These are phyloP conservation scores for Aspergillus ellipticus DNA, from an alignment of 495 filamentous ascomycete genomes.

Conservation along the genomic window DNA sequence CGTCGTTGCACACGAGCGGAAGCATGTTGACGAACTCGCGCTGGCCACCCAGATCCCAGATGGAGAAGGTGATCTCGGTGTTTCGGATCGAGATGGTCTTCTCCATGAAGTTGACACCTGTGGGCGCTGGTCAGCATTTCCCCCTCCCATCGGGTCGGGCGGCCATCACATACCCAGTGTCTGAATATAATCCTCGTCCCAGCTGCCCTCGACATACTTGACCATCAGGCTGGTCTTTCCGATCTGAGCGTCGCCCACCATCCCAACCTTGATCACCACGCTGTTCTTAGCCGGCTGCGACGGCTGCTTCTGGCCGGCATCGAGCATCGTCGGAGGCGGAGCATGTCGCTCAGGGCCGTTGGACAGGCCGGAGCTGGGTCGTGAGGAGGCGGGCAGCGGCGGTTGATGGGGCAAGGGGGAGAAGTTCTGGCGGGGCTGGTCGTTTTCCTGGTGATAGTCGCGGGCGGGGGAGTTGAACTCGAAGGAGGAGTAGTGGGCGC, in stretches of 20 bases:
- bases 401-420: conserved; percentile 41
- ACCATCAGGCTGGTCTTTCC: conserved; percentile 99
- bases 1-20: conserved; percentile 96
- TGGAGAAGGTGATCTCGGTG: conserved; percentile 99
- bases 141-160: background rate
- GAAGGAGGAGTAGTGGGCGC: conserved; percentile 41
- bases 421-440: conserved; percentile 36
- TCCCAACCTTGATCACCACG: conserved; percentile 98
- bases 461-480: conserved; percentile 42
- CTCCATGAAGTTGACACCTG: conserved; percentile 97
- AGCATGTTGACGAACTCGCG: conserved; percentile 99
- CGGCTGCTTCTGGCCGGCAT: conserved; percentile 39
- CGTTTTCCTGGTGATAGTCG: conserved; percentile 40
- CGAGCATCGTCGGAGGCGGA: conserved; percentile 39
- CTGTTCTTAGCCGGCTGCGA: conserved; percentile 62
- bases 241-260: conserved; percentile 99
- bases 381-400: conserved; percentile 39
- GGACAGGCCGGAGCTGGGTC: conserved; percentile 50
- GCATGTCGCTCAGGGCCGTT: conserved; percentile 42
- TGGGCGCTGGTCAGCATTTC: background rate
- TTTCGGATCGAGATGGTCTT: conserved; percentile 99
- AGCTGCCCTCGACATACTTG: conserved; percentile 98
- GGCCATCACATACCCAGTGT: conserved; percentile 71
- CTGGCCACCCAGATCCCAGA: conserved; percentile 98
- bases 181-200: conserved; percentile 99